A percentile compares a stretch with the other conserved stretches of the same genome.
These are phyloP conservation scores for Fusarium pseudoanthophilum DNA, from an alignment of 2,329 filamentous ascomycete species.

Conservation along the genomic window DNA sequence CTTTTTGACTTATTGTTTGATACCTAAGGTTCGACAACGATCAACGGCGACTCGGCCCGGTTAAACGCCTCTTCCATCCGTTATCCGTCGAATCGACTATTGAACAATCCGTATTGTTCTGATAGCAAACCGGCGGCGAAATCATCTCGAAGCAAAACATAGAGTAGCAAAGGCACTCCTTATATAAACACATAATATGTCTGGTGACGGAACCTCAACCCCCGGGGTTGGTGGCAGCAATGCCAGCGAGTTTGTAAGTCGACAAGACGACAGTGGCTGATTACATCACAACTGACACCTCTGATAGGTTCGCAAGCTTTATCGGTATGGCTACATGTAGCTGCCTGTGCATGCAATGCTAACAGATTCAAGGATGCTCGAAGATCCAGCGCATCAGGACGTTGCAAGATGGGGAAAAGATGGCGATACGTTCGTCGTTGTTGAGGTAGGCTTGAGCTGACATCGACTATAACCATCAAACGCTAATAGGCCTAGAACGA, in stretches of 20 bases:
- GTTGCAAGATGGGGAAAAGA: slow-evolving; percentile 97
- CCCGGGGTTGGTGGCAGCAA: slow-evolving; percentile 70
- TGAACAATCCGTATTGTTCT: slow-evolving; percentile 13
- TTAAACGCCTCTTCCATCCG: slow-evolving; percentile 28
- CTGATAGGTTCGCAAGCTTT: slow-evolving; percentile 90
- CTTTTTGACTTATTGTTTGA: not conserved
- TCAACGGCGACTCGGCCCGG: slow-evolving; percentile 27
- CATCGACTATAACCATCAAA: slow-evolving; percentile 21
- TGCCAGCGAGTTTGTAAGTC: slow-evolving; percentile 94
- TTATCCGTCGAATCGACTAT: slow-evolving; percentile 18
- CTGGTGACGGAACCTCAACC: slow-evolving; percentile 48
- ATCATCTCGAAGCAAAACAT: slow-evolving; percentile 1
- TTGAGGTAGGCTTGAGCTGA: slow-evolving; percentile 74
- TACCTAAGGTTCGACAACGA: slow-evolving; percentile 14
- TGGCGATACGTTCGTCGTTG: slow-evolving; percentile 94
- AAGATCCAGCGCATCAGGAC: slow-evolving; percentile 90
- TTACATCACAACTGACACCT: slow-evolving; percentile 40
- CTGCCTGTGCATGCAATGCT: slow-evolving; percentile 2
- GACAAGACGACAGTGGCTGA: not conserved
- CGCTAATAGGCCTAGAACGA: slow-evolving; percentile 75
- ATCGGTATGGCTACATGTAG: slow-evolving; percentile 74
- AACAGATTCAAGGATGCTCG: slow-evolving; percentile 73
- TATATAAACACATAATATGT: slow-evolving; percentile 43
- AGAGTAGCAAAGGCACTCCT: slow-evolving; percentile 2
- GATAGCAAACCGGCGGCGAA: slow-evolving; percentile 1